Conservation (phyloP, 306 rosid species). For the Canavalia gladiata region DNA sequence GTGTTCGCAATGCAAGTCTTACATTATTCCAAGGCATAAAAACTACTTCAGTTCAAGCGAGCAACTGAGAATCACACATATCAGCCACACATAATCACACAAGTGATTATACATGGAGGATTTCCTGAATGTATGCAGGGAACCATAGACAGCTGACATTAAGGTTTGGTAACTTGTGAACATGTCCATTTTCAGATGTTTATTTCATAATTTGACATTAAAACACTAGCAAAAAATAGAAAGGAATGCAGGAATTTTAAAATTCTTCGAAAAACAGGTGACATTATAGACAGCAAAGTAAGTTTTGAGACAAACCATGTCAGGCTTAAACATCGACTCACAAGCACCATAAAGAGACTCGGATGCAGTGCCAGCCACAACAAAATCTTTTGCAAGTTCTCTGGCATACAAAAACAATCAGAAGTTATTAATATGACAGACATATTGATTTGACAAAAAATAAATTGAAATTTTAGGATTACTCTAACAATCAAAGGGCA, state of each 20-base stretch:
- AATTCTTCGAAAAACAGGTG: background rate
- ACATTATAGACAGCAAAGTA: background rate
- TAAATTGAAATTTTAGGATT: background rate
- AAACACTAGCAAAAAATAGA: background rate
- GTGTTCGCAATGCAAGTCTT: background rate
- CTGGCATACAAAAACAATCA: background rate
- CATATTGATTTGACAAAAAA: background rate
- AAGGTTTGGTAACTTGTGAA: background rate
- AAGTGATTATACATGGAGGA: background rate
- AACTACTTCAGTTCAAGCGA: background rate
- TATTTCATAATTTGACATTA: background rate
- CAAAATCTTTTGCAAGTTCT: constrained; percentile 36
- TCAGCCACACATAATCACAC: background rate
- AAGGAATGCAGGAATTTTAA: background rate
- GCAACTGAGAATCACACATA: background rate
- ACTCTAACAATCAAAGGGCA: background rate
- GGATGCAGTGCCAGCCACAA: constrained; percentile 21
- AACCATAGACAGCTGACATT: background rate
- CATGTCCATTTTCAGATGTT: constrained; percentile 7
- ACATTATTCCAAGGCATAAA: background rate
- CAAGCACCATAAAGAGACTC: constrained; percentile 38
- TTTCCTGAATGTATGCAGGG: background rate
- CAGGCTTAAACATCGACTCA: constrained; percentile 40
- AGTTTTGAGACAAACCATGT: constrained; percentile 21
- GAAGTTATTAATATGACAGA: background rate